Percentiles rank a stretch among this genome's conserved stretches.
Evolutionary conservation across 1,284 basidiomycete species (phyloP).

Genomic region (Ustilago trichophora): DNA sequence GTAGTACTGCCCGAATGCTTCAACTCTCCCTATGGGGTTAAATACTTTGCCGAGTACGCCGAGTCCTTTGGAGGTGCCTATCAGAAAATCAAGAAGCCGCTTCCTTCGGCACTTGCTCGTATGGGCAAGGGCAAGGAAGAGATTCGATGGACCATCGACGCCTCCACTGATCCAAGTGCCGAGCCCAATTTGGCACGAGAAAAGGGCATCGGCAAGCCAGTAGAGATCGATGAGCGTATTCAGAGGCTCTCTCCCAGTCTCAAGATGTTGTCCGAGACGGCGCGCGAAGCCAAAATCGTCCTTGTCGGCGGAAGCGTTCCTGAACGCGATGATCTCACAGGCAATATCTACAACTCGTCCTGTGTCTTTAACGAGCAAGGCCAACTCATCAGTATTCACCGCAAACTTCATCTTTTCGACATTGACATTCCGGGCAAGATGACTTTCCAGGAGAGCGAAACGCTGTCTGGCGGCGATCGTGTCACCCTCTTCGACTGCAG

Average conservation of each 20-base stretch:
- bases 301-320: constrained; percentile 80
- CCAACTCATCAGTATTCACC: constrained; percentile 83
- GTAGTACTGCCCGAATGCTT: constrained; percentile 82
- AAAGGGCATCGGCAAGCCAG: constrained; percentile 63
- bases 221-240: constrained; percentile 72
- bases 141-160: constrained; percentile 53
- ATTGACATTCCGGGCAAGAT: constrained; percentile 98
- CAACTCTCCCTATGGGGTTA: constrained; percentile 93
- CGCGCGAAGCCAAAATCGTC: constrained; percentile 83
- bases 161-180: constrained; percentile 31
- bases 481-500: constrained; percentile 89
- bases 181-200: constrained; percentile 39
- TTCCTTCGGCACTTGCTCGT: constrained; percentile 29
- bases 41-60: constrained; percentile 67
- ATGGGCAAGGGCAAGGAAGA: constrained; percentile 47
- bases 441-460: constrained; percentile 97
- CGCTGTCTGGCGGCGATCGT: constrained; percentile 80
- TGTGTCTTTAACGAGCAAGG: constrained; percentile 85
- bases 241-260: constrained; percentile 71
- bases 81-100: constrained; percentile 55
- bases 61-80: constrained; percentile 60
- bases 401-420: constrained; percentile 97
- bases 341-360: constrained; percentile 63
- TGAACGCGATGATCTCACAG: constrained; percentile 56
- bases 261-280: constrained; percentile 82